phyloP scores from a whole-genome alignment of 2,329 filamentous ascomycete genomes.

The Emmonsia crescens region DNA sequence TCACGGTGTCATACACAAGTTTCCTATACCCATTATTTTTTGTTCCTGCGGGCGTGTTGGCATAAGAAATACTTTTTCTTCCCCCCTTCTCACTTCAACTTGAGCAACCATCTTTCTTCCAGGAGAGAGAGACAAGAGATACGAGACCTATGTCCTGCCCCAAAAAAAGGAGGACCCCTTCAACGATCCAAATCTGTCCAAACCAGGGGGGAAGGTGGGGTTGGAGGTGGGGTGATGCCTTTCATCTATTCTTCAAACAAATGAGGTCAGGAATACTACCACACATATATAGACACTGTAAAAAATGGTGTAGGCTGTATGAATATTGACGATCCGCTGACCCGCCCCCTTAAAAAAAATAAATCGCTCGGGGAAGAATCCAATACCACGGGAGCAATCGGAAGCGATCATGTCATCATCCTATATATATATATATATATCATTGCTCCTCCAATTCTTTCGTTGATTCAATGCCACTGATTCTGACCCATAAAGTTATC shows the following conservation, averaged over 20 bases:
- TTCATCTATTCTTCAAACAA: background rate
- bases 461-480: constrained; percentile 54
- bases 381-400: background rate
- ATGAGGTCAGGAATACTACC: background rate
- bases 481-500: constrained; percentile 73
- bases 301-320: background rate
- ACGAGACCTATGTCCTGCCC: background rate
- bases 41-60: background rate
- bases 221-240: background rate
- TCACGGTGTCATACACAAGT: background rate
- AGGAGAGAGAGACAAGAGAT: background rate
- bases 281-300: background rate
- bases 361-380: background rate
- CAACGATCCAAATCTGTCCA: background rate
- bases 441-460: background rate
- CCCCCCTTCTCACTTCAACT: background rate
- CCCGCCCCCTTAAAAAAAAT: background rate
- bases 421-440: background rate
- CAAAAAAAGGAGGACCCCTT: background rate
- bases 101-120: background rate
- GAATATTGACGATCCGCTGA: background rate
- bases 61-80: background rate
- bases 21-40: background rate
- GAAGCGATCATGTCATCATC: background rate
- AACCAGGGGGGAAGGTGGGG: background rate